phyloP scores from a whole-genome alignment of 176 grass and related monocot genomes.

The Alloteropsis semialata region DNA sequence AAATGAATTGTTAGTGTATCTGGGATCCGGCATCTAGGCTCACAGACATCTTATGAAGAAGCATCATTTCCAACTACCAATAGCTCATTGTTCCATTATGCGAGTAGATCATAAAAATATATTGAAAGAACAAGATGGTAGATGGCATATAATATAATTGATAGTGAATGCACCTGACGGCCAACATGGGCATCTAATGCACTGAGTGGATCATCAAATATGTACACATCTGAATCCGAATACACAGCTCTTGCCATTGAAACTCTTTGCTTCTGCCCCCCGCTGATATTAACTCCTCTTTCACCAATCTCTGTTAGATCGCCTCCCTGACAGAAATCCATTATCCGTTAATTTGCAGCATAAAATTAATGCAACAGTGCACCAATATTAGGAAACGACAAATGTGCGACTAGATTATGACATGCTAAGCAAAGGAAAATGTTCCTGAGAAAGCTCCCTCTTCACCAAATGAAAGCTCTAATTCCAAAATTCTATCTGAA shows the following conservation, averaged over 20 bases:
- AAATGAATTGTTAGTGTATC: constrained; percentile 8
- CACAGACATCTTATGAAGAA: no score
- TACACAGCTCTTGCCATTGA: constrained; percentile 99
- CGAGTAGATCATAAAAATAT: not conserved
- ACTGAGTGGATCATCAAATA: constrained; percentile 99
- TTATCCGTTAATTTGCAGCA: not conserved
- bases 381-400: not conserved
- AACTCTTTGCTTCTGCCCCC: constrained; percentile 99
- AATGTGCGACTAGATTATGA: not conserved
- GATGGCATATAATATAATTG: not conserved
- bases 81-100: not conserved
- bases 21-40: not conserved
- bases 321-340: constrained; percentile 63
- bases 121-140: not conserved
- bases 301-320: constrained; percentile 99
- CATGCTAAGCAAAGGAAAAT: not conserved
- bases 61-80: not conserved
- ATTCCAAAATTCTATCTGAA: not conserved
- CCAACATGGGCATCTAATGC: constrained; percentile 99
- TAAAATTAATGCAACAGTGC: not conserved
- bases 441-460: not conserved
- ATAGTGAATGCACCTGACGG: constrained; percentile 69
- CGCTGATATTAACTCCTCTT: constrained; percentile 99
- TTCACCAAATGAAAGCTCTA: not conserved
- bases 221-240: constrained; percentile 94